Percentiles rank a stretch among this genome's conserved stretches.
phyloP scores from a whole-genome alignment of 306 rosid genomes.

The Quercus engelmannii region DNA sequence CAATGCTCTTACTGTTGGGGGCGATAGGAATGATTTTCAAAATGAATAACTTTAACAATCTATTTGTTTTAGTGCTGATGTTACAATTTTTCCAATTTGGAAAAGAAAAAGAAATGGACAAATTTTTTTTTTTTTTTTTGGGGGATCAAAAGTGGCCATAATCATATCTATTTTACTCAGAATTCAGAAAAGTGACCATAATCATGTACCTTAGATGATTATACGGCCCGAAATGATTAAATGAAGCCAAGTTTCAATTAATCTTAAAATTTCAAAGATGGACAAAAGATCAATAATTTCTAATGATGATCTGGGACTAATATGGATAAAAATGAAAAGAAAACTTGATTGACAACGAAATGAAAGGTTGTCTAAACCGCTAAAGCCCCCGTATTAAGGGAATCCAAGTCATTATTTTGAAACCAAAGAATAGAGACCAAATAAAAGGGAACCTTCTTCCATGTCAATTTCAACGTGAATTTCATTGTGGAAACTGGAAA shows the following conservation, averaged over 20 bases:
- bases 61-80: too few species aligned
- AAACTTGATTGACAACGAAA: background rate
- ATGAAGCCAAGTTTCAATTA: background rate
- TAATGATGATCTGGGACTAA: background rate
- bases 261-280: background rate
- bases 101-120: too few species aligned
- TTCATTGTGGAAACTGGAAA: background rate
- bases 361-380: background rate
- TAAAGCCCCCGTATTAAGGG: background rate
- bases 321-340: background rate
- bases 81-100: too few species aligned
- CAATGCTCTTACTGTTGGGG: too few species aligned
- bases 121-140: background rate
- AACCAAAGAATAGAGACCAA: conserved; percentile 10
- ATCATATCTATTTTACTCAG: too few species aligned
- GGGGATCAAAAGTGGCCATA: background rate
- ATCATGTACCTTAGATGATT: background rate
- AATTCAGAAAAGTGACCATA: background rate
- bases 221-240: background rate
- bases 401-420: background rate
- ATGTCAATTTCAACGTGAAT: conserved; percentile 15
- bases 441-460: background rate
- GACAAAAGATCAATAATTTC: background rate
- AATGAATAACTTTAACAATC: too few species aligned
- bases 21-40: too few species aligned